A percentile compares a stretch with the other conserved stretches of the same genome.
phyloP scores from a whole-genome alignment of 352 stramenopile genomes.

The Aphanomyces euteiches region DNA sequence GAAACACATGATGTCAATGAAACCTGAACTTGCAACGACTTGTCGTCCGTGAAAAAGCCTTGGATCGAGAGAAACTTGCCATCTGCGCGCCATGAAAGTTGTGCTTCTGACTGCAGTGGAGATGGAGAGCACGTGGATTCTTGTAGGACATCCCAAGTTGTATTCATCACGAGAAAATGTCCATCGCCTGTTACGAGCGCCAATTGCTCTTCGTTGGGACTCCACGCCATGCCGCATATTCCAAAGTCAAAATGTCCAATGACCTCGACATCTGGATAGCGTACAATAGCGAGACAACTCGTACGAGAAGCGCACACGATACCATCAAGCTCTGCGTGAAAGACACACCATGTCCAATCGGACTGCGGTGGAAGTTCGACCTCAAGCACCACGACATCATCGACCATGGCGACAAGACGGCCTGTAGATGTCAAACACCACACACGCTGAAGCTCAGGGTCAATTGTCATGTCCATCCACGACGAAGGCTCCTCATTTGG shows the following conservation, averaged over 20 bases:
- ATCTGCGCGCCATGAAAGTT: slow-evolving; percentile 69
- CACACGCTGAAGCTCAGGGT: slow-evolving; percentile 20
- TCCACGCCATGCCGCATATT: slow-evolving; percentile 61
- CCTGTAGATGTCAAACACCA: slow-evolving; percentile 1
- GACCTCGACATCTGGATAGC: slow-evolving; percentile 57
- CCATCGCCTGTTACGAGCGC: slow-evolving; percentile 58
- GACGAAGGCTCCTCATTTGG: background rate
- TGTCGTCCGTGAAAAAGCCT: slow-evolving; percentile 33
- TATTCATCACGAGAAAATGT: slow-evolving; percentile 67
- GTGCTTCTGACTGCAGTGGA: slow-evolving; percentile 35
- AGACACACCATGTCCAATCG: slow-evolving; percentile 60
- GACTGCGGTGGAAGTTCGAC: background rate
- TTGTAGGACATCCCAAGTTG: slow-evolving; percentile 70
- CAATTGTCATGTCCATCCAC: slow-evolving; percentile 8
- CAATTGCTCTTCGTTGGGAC: slow-evolving; percentile 62
- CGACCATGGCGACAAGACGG: slow-evolving; percentile 15
- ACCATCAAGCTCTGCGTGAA: slow-evolving; percentile 54
- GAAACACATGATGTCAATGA: background rate
- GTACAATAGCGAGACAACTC: slow-evolving; percentile 49
- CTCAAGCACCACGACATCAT: slow-evolving; percentile 7
- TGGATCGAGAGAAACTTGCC: slow-evolving; percentile 63
- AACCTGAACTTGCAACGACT: background rate
- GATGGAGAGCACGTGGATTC: slow-evolving; percentile 49
- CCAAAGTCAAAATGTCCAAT: slow-evolving; percentile 64
- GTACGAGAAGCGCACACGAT: slow-evolving; percentile 52